Conservation (phyloP, 768 basidiomycete species). For the Podaxis sp. region DNA sequence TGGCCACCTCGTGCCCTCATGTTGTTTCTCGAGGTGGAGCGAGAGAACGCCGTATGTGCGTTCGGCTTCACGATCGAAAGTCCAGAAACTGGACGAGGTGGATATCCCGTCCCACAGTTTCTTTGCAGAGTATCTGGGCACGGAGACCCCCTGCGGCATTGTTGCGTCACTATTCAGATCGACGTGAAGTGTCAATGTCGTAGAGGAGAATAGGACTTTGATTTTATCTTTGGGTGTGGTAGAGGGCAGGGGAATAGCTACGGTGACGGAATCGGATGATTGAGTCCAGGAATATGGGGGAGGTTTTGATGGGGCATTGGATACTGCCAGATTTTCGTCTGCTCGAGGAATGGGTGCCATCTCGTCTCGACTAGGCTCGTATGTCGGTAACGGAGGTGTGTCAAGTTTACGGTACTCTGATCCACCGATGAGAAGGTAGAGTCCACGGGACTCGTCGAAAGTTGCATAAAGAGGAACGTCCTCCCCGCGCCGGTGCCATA, state of each 20-base stretch:
- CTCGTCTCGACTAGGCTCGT: constrained; percentile 66
- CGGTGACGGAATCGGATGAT: constrained; percentile 75
- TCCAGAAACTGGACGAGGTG: constrained; percentile 85
- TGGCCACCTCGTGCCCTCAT: constrained; percentile 83
- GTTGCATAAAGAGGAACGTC: constrained; percentile 65
- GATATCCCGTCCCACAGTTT: constrained; percentile 81
- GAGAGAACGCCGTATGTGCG: constrained; percentile 70
- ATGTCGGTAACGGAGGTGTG: constrained; percentile 31
- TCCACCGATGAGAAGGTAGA: constrained; percentile 60
- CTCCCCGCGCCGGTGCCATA: constrained; percentile 71
- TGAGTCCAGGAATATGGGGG: constrained; percentile 95
- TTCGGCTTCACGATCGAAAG: constrained; percentile 81
- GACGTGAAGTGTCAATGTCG: constrained; percentile 66
- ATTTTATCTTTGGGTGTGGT: constrained; percentile 63
- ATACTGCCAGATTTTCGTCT: constrained; percentile 40
- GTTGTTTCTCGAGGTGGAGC: constrained; percentile 83
- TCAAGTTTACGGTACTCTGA: constrained; percentile 50
- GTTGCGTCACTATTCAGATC: constrained; percentile 29
- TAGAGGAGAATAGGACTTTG: constrained; percentile 62
- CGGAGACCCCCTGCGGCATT: constrained; percentile 24
- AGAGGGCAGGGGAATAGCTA: constrained; percentile 83
- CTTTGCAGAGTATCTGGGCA: constrained; percentile 63
- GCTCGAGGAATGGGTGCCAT: constrained; percentile 66
- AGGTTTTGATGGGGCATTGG: constrained; percentile 45
- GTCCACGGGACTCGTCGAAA: constrained; percentile 43